A percentile compares a stretch with the other conserved stretches of the same genome.
Conservation (phyloP, 306 rosid species). For the Quercus alba region DNA sequence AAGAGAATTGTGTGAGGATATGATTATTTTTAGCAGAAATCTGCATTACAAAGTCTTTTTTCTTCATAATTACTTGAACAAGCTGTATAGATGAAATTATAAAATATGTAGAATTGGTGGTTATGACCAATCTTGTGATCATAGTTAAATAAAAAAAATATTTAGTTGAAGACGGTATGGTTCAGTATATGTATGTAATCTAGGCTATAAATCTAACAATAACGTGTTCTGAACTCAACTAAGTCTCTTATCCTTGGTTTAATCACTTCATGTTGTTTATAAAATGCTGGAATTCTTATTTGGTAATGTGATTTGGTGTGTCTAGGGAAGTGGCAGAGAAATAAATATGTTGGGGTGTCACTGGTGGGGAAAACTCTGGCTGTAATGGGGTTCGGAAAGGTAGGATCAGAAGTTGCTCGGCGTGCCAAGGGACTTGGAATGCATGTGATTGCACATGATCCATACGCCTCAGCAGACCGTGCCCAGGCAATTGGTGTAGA, state of each 20-base stretch:
- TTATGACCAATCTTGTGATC: background rate
- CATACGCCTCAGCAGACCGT: slow-evolving; percentile 94
- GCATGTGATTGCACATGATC: slow-evolving; percentile 96
- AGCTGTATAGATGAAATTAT: background rate
- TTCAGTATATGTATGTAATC: too few relatives aligned
- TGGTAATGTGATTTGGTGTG: background rate
- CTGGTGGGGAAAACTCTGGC: slow-evolving; percentile 95
- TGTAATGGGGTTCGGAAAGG: slow-evolving; percentile 95
- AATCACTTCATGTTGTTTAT: too few relatives aligned
- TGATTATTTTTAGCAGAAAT: background rate
- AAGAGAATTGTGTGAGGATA: background rate
- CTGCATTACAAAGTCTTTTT: too few relatives aligned
- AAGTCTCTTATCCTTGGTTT: too few relatives aligned
- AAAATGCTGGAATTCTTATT: too few relatives aligned
- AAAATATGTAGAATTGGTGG: background rate
- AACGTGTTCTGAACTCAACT: too few relatives aligned
- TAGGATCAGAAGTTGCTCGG: slow-evolving; percentile 96
- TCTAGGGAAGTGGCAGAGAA: slow-evolving; percentile 91
- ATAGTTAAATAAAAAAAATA: background rate
- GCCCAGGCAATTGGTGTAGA: slow-evolving; percentile 97
- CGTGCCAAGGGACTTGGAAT: slow-evolving; percentile 99
- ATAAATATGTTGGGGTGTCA: slow-evolving; percentile 93
- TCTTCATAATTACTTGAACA: background rate
- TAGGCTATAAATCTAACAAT: too few relatives aligned
- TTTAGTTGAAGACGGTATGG: too few relatives aligned